phyloP scores from a whole-genome alignment of 306 rosid genomes.

The Aeschynomene evenia region DNA sequence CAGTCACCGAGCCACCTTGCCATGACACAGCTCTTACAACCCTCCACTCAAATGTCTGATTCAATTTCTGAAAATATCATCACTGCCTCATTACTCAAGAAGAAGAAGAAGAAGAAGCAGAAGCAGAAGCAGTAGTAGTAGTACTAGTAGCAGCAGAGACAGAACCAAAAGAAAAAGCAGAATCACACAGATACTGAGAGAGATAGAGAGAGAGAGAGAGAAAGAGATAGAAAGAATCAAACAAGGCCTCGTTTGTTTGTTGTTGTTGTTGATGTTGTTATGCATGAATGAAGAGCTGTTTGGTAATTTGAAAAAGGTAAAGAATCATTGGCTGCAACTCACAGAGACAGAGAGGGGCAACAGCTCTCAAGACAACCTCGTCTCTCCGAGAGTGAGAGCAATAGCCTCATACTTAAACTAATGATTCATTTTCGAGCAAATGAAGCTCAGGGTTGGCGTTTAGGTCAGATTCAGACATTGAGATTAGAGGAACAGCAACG shows the following conservation, averaged over 20 bases:
- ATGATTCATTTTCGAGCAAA: neutral
- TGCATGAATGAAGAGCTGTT: neutral
- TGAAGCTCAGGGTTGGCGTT: neutral
- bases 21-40: neutral
- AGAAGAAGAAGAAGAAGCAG: neutral
- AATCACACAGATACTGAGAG: neutral
- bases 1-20: neutral
- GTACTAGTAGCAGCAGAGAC: too few relatives aligned
- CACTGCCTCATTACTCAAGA: neutral
- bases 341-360: neutral
- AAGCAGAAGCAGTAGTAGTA: neutral
- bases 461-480: neutral
- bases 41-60: neutral
- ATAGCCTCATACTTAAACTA: constrained; percentile 3
- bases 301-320: neutral
- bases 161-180: too few relatives aligned
- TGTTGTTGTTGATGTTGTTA: neutral
- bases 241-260: too few relatives aligned
- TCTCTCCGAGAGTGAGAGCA: neutral
- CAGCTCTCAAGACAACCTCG: neutral
- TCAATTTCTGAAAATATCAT: neutral
- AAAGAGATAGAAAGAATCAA: neutral
- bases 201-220: neutral
- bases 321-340: neutral
- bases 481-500: too few relatives aligned